Evolutionary conservation across 345 rosid genomes (phyloP).

Genomic region (Balakata baccata): DNA sequence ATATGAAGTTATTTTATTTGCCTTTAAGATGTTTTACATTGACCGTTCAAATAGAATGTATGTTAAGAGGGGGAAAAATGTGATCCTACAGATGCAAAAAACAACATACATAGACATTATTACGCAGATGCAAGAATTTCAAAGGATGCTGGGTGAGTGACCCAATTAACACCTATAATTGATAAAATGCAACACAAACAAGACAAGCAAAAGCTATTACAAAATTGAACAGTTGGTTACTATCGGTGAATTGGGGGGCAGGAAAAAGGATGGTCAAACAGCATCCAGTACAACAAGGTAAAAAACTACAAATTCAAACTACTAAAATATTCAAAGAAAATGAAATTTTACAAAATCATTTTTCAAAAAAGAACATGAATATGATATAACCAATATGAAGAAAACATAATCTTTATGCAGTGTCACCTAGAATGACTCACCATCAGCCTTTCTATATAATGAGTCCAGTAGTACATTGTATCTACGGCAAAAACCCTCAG

Average conservation of each 20-base stretch:
- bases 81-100: background rate
- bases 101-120: background rate
- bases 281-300: background rate
- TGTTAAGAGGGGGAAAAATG: too few relatives aligned
- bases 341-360: background rate
- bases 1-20: background rate
- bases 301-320: background rate
- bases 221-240: background rate
- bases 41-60: background rate
- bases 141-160: background rate
- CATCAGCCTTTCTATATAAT: conserved; percentile 59
- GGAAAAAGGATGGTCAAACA: background rate
- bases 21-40: background rate
- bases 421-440: conserved; percentile 45
- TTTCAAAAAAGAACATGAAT: too few relatives aligned
- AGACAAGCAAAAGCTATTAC: background rate
- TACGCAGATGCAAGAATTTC: background rate
- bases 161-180: background rate
- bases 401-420: background rate
- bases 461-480: conserved; percentile 58
- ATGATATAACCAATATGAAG: background rate
- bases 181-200: background rate
- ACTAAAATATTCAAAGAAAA: background rate
- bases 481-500: conserved; percentile 90
- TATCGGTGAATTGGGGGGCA: background rate